These are phyloP conservation scores for Aquilaria agallochum DNA, from an alignment of 441 rosid genomes.

Conservation along the genomic window DNA sequence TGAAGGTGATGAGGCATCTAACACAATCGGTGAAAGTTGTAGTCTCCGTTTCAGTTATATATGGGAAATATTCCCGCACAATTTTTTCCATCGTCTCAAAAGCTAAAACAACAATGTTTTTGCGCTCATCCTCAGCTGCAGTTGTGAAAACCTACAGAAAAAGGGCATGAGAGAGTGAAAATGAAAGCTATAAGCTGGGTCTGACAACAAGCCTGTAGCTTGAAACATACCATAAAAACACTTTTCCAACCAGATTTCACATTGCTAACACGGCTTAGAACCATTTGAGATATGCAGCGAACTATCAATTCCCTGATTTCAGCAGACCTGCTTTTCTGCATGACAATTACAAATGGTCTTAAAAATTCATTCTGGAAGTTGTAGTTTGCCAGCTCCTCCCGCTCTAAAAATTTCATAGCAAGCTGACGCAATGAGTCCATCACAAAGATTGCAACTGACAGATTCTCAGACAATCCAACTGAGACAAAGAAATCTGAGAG, in stretches of 20 bases:
- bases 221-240: conserved; percentile 78
- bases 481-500: conserved; percentile 98
- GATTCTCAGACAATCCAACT: conserved; percentile 97
- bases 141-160: conserved; percentile 69
- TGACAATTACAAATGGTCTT: conserved; percentile 92
- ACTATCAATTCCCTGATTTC: conserved; percentile 95
- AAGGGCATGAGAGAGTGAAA: conserved; percentile 21
- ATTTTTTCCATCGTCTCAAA: conserved; percentile 98
- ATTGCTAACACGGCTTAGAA: conserved; percentile 86
- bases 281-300: conserved; percentile 99
- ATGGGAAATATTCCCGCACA: conserved; percentile 92
- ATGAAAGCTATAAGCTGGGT: background rate
- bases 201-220: conserved; percentile 2
- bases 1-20: conserved; percentile 92
- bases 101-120: conserved; percentile 85
- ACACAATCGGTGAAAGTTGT: conserved; percentile 94
- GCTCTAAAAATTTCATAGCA: conserved; percentile 98
- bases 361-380: conserved; percentile 98
- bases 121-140: conserved; percentile 94
- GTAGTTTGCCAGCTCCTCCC: conserved; percentile 98
- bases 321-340: conserved; percentile 87
- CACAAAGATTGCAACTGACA: conserved; percentile 97
- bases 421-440: conserved; percentile 99
- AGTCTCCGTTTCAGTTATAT: conserved; percentile 95
- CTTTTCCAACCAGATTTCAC: conserved; percentile 99